A percentile compares a stretch with the other conserved stretches of the same genome.
These are phyloP conservation scores for Solanum pinnatisectum DNA, from an alignment of 257 asterid genomes.

Conservation along the genomic window DNA sequence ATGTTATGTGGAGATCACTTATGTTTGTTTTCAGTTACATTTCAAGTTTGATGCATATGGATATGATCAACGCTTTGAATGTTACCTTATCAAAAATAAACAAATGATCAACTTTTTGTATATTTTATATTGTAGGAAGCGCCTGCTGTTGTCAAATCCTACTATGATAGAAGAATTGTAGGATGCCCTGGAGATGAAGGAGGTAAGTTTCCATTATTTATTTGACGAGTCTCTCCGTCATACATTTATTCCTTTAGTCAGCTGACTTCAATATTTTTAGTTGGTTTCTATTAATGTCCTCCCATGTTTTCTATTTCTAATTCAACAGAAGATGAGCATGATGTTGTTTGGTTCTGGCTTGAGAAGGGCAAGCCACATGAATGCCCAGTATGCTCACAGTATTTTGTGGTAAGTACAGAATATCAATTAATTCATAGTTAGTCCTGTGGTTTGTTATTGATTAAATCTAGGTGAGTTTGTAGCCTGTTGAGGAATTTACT, in stretches of 20 bases:
- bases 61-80: neutral
- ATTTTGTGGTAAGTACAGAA: constrained; percentile 66
- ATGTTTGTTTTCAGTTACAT: neutral
- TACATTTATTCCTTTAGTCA: neutral
- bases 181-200: constrained; percentile 97
- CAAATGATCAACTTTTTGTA: neutral
- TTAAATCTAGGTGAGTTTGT: neutral
- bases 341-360: constrained; percentile 98
- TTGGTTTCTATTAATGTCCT: neutral
- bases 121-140: constrained; percentile 42
- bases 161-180: constrained; percentile 71
- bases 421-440: neutral
- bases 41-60: neutral
- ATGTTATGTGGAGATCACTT: neutral
- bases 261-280: neutral
- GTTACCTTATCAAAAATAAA: neutral
- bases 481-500: neutral
- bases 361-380: constrained; percentile 94
- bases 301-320: neutral
- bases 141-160: constrained; percentile 69
- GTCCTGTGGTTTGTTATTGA: neutral
- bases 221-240: neutral
- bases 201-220: constrained; percentile 34
- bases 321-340: constrained; percentile 90
- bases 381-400: constrained; percentile 93